Conservation (phyloP, 1,139 yeast genomes). For the Candida freyschussii region DNA sequence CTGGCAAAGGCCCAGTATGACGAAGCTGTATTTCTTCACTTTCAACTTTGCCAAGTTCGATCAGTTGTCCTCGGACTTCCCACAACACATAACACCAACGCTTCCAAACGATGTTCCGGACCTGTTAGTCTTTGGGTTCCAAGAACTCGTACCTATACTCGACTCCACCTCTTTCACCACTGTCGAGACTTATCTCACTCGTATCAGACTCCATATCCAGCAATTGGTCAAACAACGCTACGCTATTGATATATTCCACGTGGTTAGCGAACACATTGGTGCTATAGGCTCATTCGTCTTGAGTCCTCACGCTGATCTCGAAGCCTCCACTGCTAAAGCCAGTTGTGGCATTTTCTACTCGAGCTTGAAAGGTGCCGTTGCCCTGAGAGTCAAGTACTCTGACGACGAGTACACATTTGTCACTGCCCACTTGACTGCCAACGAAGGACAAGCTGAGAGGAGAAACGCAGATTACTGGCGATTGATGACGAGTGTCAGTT, state of each 20-base stretch:
- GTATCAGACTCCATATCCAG: constrained; percentile 39
- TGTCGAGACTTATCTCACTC: constrained; percentile 38
- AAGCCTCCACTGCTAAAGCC: constrained; percentile 31
- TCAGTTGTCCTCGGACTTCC: constrained; percentile 25
- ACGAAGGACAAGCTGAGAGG: constrained; percentile 55
- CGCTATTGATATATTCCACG: constrained; percentile 36
- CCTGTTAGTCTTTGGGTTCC: constrained; percentile 64
- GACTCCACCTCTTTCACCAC: constrained; percentile 50
- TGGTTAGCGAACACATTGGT: constrained; percentile 51
- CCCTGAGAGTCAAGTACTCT: constrained; percentile 42
- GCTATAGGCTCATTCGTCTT: constrained; percentile 60
- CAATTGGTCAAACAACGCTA: constrained; percentile 35
- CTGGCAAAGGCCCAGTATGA: no score
- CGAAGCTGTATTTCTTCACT: constrained; percentile 26
- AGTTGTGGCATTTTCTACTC: constrained; percentile 59
- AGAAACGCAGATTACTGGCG: constrained; percentile 51
- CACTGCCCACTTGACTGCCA: constrained; percentile 68
- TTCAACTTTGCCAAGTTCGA: constrained; percentile 38
- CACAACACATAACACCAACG: constrained; percentile 16
- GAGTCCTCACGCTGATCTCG: constrained; percentile 36
- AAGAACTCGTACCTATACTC: constrained; percentile 64
- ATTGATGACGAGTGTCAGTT: constrained; percentile 50
- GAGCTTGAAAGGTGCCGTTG: constrained; percentile 73
- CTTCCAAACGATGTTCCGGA: constrained; percentile 39
- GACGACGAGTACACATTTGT: constrained; percentile 53